Percentiles rank a stretch among this genome's conserved stretches.
Conservation (phyloP, 176 grass and related monocot genomes). For the Rhynchospora breviuscula region DNA sequence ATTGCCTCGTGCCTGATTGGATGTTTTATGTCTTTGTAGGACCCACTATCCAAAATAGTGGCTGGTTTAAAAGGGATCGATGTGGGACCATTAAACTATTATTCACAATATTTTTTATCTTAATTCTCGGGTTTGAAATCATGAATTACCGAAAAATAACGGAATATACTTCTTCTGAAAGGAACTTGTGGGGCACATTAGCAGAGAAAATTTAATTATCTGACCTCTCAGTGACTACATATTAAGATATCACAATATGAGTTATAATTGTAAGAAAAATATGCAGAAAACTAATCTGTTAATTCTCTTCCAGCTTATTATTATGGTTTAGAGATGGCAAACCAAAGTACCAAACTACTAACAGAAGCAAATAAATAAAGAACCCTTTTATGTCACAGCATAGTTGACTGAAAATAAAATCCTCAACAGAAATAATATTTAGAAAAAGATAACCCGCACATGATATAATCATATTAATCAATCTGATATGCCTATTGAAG, state of each 20-base stretch:
- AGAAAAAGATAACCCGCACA: background rate
- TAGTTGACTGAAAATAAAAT: background rate
- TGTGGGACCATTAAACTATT: background rate
- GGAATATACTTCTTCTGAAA: background rate
- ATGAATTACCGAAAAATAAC: background rate
- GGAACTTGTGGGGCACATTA: background rate
- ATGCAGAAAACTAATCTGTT: background rate
- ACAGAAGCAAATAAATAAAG: background rate
- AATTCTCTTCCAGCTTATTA: background rate
- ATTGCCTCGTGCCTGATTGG: constrained; percentile 55
- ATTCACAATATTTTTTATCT: background rate
- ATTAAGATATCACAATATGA: background rate
- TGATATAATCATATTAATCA: background rate
- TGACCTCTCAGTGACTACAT: background rate
- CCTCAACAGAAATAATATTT: background rate
- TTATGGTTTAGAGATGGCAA: background rate
- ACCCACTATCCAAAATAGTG: constrained; percentile 29
- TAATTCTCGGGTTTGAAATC: background rate
- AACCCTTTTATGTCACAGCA: background rate
- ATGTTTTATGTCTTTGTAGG: background rate
- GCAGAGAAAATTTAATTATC: background rate
- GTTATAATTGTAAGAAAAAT: background rate
- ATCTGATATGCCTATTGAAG: background rate
- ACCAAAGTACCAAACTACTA: background rate
- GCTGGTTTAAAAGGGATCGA: constrained; percentile 2